Conservation (phyloP, 371 early-diverging fungal genomes). For the Mortierella sp. region DNA sequence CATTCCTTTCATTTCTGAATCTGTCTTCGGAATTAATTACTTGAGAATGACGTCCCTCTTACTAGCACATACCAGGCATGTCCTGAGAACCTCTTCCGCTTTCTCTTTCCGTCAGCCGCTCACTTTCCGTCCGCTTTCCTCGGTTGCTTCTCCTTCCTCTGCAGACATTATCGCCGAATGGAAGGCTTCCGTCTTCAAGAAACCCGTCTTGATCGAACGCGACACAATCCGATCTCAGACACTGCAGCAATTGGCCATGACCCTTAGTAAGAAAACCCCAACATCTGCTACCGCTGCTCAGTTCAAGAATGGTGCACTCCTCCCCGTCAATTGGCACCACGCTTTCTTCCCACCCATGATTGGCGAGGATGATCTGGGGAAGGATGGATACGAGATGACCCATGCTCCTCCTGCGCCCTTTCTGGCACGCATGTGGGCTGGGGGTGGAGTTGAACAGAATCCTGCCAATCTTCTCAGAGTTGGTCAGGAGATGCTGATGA, state of each 20-base stretch:
- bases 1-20: not conserved
- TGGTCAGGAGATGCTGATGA: slow-evolving; percentile 72
- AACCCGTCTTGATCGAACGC: slow-evolving; percentile 40
- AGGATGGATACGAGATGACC: slow-evolving; percentile 84
- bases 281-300: slow-evolving; percentile 53
- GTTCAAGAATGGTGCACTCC: slow-evolving; percentile 52
- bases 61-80: slow-evolving; percentile 14
- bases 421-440: slow-evolving; percentile 88
- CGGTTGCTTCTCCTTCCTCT: slow-evolving; percentile 18
- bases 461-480: slow-evolving; percentile 70
- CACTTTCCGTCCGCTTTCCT: slow-evolving; percentile 23
- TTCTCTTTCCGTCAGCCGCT: not conserved
- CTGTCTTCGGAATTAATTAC: not conserved
- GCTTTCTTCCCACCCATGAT: slow-evolving; percentile 82
- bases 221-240: slow-evolving; percentile 50
- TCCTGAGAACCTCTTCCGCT: slow-evolving; percentile 1
- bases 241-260: slow-evolving; percentile 40
- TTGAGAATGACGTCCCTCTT: slow-evolving; percentile 14
- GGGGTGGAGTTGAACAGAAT: slow-evolving; percentile 76
- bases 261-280: slow-evolving; percentile 56
- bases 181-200: slow-evolving; percentile 34
- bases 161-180: slow-evolving; percentile 41
- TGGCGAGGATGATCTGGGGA: slow-evolving; percentile 74
- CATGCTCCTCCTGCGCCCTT: slow-evolving; percentile 85
- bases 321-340: slow-evolving; percentile 85